phyloP scores from a whole-genome alignment of 768 basidiomycete genomes.

The Lepiota venenata region DNA sequence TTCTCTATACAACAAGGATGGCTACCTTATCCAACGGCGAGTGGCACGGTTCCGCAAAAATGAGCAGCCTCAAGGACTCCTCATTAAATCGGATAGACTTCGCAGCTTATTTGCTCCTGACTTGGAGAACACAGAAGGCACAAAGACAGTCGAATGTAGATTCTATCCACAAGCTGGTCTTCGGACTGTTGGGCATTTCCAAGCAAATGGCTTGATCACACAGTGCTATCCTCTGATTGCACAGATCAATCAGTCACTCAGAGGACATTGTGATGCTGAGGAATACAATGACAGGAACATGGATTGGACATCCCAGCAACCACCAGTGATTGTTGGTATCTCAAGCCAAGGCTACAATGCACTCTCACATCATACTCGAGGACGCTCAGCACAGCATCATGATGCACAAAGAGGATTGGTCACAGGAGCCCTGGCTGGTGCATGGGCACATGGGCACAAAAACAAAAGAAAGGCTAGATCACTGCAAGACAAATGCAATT shows the following conservation, averaged over 20 bases:
- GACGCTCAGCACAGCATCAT: conserved; percentile 5
- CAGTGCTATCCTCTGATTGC: background rate
- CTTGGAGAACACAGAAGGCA: background rate
- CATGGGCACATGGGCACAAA: background rate
- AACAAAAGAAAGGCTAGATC: no score
- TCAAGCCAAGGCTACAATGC: conserved; percentile 12
- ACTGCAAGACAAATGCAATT: background rate
- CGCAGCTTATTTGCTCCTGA: background rate
- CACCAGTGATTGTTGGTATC: background rate
- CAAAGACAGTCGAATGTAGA: background rate
- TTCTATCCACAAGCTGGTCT: background rate
- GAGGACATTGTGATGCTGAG: background rate
- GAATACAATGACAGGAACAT: background rate
- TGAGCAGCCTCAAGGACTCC: background rate
- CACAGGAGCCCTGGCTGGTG: conserved; percentile 2
- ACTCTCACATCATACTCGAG: conserved; percentile 11
- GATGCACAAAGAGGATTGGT: conserved; percentile 11
- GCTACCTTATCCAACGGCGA: background rate
- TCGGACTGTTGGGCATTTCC: background rate
- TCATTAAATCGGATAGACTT: background rate
- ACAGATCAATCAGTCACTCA: background rate
- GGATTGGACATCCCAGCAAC: no score
- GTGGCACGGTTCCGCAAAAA: background rate
- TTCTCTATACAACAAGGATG: background rate
- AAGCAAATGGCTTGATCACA: background rate